phyloP scores from a whole-genome alignment of 352 stramenopile species.

The Phytopythium litorale region DNA sequence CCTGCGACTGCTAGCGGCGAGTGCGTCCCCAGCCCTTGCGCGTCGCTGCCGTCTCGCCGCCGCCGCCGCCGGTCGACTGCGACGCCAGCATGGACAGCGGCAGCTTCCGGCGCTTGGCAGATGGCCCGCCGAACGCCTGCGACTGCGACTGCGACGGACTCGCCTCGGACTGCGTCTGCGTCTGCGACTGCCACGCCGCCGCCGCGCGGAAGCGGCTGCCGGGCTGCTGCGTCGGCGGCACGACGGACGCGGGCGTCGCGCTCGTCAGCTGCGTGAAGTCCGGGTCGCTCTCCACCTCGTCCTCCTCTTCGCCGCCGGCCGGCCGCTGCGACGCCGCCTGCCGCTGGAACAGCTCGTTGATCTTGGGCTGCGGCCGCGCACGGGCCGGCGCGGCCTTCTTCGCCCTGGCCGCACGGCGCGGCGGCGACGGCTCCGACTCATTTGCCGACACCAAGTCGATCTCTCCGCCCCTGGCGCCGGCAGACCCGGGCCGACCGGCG shows the following conservation, averaged over 20 bases:
- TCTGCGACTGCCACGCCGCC: constrained; percentile 26
- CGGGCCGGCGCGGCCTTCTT: constrained; percentile 15
- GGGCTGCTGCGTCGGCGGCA: constrained; percentile 13
- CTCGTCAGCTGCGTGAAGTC: constrained; percentile 58
- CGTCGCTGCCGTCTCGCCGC: constrained; percentile 7
- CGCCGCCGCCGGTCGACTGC: constrained; percentile 27
- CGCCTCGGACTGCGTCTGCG: constrained; percentile 42
- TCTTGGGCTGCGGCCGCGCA: constrained; percentile 41
- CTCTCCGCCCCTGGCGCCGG: constrained; percentile 11
- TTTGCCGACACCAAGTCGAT: constrained; percentile 51
- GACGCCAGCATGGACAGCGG: constrained; percentile 70
- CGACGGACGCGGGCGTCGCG: constrained; percentile 1
- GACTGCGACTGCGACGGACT: constrained; percentile 22
- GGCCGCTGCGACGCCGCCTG: constrained; percentile 18
- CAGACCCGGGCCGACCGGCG: background rate
- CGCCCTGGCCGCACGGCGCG: constrained; percentile 12
- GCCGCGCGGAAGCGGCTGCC: constrained; percentile 6
- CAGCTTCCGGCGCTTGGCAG: constrained; percentile 51
- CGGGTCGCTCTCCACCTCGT: constrained; percentile 68
- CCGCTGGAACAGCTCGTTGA: constrained; percentile 52
- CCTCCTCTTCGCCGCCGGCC: constrained; percentile 20
- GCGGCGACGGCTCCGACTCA: constrained; percentile 26
- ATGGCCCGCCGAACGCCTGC: constrained; percentile 9
- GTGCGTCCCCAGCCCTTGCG: constrained; percentile 69
- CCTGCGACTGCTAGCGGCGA: constrained; percentile 26